Conservation (phyloP, 768 basidiomycete genomes). For the Dioszegia crocea region DNA sequence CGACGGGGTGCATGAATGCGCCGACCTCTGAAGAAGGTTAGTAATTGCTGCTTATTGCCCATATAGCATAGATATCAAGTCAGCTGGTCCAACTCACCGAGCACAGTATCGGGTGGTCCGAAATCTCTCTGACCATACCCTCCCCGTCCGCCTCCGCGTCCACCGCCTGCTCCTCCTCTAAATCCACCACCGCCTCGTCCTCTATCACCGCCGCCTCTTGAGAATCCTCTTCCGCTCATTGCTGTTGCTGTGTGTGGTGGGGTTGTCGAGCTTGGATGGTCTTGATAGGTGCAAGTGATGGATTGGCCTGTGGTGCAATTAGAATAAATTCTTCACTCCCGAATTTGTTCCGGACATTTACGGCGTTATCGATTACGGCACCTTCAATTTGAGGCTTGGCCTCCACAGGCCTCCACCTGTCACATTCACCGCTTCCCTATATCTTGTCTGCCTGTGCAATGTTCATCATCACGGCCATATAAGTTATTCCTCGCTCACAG, state of each 20-base stretch:
- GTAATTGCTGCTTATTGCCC: too few relatives aligned
- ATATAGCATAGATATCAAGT: too few relatives aligned
- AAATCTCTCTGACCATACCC: constrained; percentile 50
- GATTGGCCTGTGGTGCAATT: background rate
- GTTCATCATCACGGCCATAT: background rate
- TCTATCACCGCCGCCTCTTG: constrained; percentile 36
- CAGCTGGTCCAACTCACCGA: constrained; percentile 47
- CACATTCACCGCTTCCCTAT: background rate
- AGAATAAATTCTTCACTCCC: constrained; percentile 2
- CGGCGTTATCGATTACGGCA: constrained; percentile 5
- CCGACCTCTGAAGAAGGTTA: constrained; percentile 70
- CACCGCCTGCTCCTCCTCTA: constrained; percentile 21
- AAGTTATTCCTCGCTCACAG: too few relatives aligned
- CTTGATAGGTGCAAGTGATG: background rate
- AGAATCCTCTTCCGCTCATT: constrained; percentile 45
- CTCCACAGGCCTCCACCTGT: background rate
- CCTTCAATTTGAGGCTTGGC: too few relatives aligned
- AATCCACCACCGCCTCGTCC: constrained; percentile 36
- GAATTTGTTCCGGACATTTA: background rate
- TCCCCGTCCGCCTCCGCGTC: constrained; percentile 49
- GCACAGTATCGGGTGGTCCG: constrained; percentile 54
- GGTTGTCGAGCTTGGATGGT: background rate
- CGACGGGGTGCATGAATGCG: constrained; percentile 86
- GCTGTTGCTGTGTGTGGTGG: background rate
- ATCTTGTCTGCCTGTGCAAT: background rate